Conservation (phyloP, 176 grass and related monocot species). For the Guadua angustifolia region DNA sequence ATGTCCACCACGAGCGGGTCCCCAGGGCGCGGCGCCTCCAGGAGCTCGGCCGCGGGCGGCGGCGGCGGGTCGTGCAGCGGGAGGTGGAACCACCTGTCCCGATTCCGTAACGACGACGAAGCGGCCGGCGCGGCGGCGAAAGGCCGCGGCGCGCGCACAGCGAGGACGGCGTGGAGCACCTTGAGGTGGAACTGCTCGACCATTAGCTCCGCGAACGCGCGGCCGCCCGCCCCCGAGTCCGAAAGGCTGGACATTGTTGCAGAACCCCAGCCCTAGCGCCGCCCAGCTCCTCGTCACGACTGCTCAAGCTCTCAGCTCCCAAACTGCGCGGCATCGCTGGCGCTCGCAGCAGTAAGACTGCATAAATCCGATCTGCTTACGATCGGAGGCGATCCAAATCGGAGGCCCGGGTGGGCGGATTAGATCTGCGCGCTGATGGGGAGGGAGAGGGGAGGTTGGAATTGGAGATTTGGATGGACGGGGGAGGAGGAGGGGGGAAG, state of each 20-base stretch:
- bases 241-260: constrained; percentile 59
- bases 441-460: constrained; percentile 11
- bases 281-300: background rate
- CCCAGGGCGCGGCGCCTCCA: constrained; percentile 43
- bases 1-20: constrained; percentile 74
- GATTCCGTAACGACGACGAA: constrained; percentile 37
- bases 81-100: constrained; percentile 86
- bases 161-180: constrained; percentile 76
- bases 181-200: constrained; percentile 81
- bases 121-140: constrained; percentile 27
- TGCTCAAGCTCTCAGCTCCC: constrained; percentile 39
- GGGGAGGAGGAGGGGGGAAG: background rate
- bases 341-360: constrained; percentile 51
- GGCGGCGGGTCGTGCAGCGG: constrained; percentile 63
- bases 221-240: constrained; percentile 59
- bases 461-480: constrained; percentile 44
- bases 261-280: background rate
- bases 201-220: constrained; percentile 74
- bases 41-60: constrained; percentile 54
- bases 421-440: constrained; percentile 47
- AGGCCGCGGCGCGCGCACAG: constrained; percentile 67
- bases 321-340: constrained; percentile 57
- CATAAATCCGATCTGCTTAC: constrained; percentile 58
- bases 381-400: constrained; percentile 34
- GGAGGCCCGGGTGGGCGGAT: constrained; percentile 8